Evolutionary conservation across 2,329 filamentous ascomycete genomes (phyloP), one percentile per base, ranked within the genome.

Genomic region (Pseudogymnoascus sp.): DNA sequence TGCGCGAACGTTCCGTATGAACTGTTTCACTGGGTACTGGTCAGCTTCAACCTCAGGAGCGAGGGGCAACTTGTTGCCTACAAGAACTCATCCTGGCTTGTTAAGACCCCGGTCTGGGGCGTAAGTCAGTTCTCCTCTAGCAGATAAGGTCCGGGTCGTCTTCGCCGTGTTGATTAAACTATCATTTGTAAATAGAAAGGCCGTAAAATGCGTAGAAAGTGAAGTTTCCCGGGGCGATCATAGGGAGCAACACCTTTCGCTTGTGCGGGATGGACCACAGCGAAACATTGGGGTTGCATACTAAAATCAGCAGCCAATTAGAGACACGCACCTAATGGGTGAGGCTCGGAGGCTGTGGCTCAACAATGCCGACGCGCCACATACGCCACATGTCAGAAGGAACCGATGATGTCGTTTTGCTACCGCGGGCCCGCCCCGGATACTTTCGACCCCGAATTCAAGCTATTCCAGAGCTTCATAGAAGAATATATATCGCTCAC

Each of bases 1-100:
- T 66, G 94, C 93, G 75, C 94, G 91, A 75, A 99, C 94, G 79
- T 97, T 97, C 75, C 94, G 92, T 78, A 99, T 99, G 79, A 99
- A 99, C 80, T 97, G 94, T 81, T 99, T 99, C 76, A 99, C 94
- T 97, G 68, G 63, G 63, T 64, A 65, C 42, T 33, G 33, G 64
- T 71, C 40, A 71, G 68, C 50, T 40, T 56, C 59, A 42, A 16
- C 16, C 14, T 60, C 66, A 64, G 40, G 3, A 60, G 42, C 62
- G 66, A 65, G 65, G 61, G 63, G 40, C 63, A 61, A 47, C 60
- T 60, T 25, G 53, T 44, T 38, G 40, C 69, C 67, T 68, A 74
- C 73, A 68, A 62, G 73, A 74, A 67, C 72, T 74, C 73, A 74
- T 74, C 44, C 60, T 72, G 66, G 66, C 66, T 40, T 42, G 35